Conservation (phyloP, 176 grass and related monocot species). For the Chloris gayana region DNA sequence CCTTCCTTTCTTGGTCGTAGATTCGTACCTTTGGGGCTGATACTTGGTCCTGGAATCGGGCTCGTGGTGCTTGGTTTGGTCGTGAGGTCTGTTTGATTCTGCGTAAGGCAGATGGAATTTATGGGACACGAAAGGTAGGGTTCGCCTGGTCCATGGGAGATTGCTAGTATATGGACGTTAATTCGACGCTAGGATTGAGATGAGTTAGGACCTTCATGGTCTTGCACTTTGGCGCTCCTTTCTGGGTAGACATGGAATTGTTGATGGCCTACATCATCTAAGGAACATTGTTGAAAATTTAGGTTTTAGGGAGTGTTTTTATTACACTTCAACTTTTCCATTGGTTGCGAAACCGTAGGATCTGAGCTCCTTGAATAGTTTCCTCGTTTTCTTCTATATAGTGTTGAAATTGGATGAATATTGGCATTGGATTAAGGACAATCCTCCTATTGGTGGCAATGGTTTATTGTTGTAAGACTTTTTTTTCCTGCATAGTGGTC, state of each 20-base stretch:
- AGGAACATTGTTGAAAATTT: neutral
- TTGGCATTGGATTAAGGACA: neutral
- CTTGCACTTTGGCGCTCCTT: neutral
- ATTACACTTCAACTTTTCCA: neutral
- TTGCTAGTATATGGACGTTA: neutral
- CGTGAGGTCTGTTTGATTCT: neutral
- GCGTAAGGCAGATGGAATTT: constrained; percentile 12
- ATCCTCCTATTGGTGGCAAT: neutral
- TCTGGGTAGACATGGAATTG: constrained; percentile 3
- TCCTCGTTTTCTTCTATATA: too few relatives aligned
- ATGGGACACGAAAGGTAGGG: neutral
- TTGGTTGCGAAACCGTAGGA: neutral
- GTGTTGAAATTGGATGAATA: neutral
- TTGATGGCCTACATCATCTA: neutral
- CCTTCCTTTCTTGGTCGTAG: neutral
- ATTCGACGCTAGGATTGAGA: constrained; percentile 14
- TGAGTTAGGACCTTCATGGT: constrained; percentile 17
- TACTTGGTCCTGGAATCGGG: constrained; percentile 7
- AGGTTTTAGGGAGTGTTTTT: neutral
- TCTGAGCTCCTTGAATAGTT: constrained; percentile 19
- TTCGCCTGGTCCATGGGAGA: neutral
- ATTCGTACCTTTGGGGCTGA: constrained; percentile 21
- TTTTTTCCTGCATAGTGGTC: too few relatives aligned
- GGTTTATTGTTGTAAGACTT: too few relatives aligned
- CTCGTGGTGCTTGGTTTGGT: constrained; percentile 14